phyloP scores from a whole-genome alignment of 768 basidiomycete genomes.

The Megacollybia marginata region DNA sequence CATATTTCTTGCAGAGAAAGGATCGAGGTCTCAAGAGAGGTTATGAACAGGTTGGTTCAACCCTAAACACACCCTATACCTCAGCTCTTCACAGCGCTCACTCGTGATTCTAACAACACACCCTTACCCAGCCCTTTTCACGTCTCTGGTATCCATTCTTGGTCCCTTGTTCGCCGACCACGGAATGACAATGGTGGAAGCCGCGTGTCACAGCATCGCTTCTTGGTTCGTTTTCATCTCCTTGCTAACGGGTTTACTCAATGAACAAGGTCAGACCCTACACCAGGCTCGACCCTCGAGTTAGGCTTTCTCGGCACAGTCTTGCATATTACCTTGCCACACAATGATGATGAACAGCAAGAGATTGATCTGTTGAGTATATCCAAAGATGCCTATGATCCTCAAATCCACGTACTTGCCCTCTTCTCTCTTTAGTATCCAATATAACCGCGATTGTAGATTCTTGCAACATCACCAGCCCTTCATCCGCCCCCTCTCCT shows the following conservation, averaged over 20 bases:
- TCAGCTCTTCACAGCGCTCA: conserved; percentile 42
- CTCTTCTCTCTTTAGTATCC: not conserved
- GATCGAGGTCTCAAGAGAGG: conserved; percentile 67
- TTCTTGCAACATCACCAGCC: conserved; percentile 60
- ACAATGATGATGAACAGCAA: conserved; percentile 65
- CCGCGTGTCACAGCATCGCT: conserved; percentile 79
- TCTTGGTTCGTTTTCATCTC: conserved; percentile 54
- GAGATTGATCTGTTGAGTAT: conserved; percentile 41
- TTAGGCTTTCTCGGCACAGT: conserved; percentile 81
- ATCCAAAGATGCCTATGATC: conserved; percentile 46
- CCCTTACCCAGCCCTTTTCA: conserved; percentile 79
- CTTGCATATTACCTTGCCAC: conserved; percentile 66
- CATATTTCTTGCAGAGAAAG: conserved; percentile 66
- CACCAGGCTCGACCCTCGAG: conserved; percentile 59
- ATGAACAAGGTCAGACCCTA: conserved; percentile 72
- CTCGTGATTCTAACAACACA: conserved; percentile 77
- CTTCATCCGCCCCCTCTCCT: conserved; percentile 49
- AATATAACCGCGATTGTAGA: conserved; percentile 28
- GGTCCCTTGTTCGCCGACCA: conserved; percentile 71
- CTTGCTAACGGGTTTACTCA: conserved; percentile 14
- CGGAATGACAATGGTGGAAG: conserved; percentile 76
- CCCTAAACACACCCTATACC: conserved; percentile 1
- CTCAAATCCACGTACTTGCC: conserved; percentile 38
- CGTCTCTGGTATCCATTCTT: conserved; percentile 54
- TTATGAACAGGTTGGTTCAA: conserved; percentile 58